A percentile compares a stretch with the other conserved stretches of the same genome.
Conservation (phyloP, 805 yeast species). For the Tetrapisispora arboricola region DNA sequence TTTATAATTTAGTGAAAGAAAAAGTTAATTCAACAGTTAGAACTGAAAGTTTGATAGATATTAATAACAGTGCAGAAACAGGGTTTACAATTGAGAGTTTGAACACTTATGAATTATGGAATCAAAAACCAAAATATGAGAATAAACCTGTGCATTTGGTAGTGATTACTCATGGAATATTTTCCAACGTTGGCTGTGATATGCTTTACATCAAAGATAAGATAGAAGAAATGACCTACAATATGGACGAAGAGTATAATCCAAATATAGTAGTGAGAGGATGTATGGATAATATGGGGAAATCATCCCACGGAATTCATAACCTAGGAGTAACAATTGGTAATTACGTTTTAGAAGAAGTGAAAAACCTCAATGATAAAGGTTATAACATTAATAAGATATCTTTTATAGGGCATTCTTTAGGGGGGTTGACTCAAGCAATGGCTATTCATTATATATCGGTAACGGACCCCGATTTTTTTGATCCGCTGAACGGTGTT, state of each 20-base stretch:
- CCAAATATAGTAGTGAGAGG: constrained; percentile 72
- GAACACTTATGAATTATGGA: constrained; percentile 70
- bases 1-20: constrained; percentile 1
- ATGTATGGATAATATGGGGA: constrained; percentile 70
- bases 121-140: constrained; percentile 43
- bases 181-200: constrained; percentile 83
- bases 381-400: constrained; percentile 43
- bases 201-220: constrained; percentile 79
- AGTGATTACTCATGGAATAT: constrained; percentile 82
- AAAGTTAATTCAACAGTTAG: neutral
- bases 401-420: constrained; percentile 86
- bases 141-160: constrained; percentile 68
- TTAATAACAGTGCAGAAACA: neutral
- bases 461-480: constrained; percentile 55
- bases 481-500: constrained; percentile 33
- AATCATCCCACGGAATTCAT: constrained; percentile 81
- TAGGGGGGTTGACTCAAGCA: constrained; percentile 88
- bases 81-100: constrained; percentile 10
- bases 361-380: constrained; percentile 37
- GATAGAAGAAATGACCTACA: constrained; percentile 38
- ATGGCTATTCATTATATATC: constrained; percentile 77
- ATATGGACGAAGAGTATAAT: constrained; percentile 13
- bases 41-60: constrained; percentile 18
- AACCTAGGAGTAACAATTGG: constrained; percentile 77
- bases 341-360: constrained; percentile 40